Evolutionary conservation across 2,329 filamentous ascomycete species (phyloP).

Genomic region (Trichoderma harzianum): DNA sequence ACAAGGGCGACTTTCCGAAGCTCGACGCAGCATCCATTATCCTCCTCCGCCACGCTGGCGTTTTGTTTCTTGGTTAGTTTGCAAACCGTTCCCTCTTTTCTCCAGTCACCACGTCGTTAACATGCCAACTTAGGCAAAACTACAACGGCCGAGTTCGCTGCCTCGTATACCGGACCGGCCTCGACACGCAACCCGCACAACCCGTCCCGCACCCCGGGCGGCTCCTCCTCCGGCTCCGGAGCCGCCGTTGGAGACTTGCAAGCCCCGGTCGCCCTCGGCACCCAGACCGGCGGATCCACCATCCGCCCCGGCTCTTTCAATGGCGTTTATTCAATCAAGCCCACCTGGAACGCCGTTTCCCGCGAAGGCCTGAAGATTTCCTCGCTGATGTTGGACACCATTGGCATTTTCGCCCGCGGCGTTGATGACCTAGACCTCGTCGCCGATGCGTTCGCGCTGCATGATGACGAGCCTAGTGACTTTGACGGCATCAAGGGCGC

Average conservation of each 20-base stretch:
- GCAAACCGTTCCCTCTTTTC: background rate
- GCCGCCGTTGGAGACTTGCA: constrained; percentile 65
- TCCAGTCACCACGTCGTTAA: background rate
- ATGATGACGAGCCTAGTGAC: constrained; percentile 44
- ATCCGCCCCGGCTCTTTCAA: constrained; percentile 64
- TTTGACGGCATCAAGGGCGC: constrained; percentile 41
- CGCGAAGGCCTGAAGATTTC: constrained; percentile 60
- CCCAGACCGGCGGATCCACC: constrained; percentile 63
- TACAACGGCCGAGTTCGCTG: constrained; percentile 63
- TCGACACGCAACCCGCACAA: constrained; percentile 65
- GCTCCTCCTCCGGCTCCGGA: constrained; percentile 64
- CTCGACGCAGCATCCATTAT: constrained; percentile 52
- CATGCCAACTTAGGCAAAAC: constrained; percentile 29
- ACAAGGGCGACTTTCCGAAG: constrained; percentile 41
- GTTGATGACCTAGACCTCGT: constrained; percentile 58
- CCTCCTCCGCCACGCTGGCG: constrained; percentile 52
- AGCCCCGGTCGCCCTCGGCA: constrained; percentile 57
- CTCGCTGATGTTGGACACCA: constrained; percentile 57
- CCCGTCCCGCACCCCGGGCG: constrained; percentile 60
- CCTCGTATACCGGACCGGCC: constrained; percentile 49
- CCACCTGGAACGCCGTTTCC: constrained; percentile 62
- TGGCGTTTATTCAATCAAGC: constrained; percentile 62
- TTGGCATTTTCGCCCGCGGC: constrained; percentile 58
- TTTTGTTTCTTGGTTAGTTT: constrained; percentile 47
- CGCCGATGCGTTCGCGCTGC: constrained; percentile 50